Conservation (phyloP, 345 rosid genomes). For the Eucalyptus curtisii region DNA sequence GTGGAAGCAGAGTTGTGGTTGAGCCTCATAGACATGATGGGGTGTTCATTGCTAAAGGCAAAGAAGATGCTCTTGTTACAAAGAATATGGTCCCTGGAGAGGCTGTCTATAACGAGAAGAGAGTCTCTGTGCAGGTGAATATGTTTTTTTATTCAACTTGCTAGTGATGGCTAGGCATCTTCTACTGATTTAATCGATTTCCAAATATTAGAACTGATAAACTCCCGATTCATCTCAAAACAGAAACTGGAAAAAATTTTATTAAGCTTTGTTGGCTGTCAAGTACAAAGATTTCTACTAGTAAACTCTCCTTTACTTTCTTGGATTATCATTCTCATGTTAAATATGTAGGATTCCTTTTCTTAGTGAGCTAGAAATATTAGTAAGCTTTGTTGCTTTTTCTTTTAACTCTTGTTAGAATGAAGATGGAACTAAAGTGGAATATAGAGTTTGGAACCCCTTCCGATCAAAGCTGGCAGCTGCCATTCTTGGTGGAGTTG, state of each 20-base stretch:
- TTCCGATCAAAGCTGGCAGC: slow-evolving; percentile 96
- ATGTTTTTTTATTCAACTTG: neutral
- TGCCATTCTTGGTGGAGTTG: slow-evolving; percentile 97
- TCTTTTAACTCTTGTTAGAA: slow-evolving; percentile 3
- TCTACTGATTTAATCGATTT: neutral
- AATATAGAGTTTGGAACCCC: slow-evolving; percentile 96
- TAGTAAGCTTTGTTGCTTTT: neutral
- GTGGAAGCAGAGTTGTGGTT: slow-evolving; percentile 74
- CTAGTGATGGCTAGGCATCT: neutral
- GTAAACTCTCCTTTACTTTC: neutral
- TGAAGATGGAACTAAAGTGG: slow-evolving; percentile 89
- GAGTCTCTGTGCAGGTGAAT: slow-evolving; percentile 70
- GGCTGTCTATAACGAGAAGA: slow-evolving; percentile 94
- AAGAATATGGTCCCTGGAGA: slow-evolving; percentile 89
- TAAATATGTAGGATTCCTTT: neutral
- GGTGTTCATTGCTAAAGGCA: slow-evolving; percentile 83
- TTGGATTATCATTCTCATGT: neutral
- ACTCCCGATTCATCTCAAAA: neutral
- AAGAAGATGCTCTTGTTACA: slow-evolving; percentile 89
- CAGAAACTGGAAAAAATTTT: neutral
- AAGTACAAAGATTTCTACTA: neutral
- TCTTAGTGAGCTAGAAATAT: neutral
- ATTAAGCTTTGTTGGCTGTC: neutral
- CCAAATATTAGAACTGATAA: neutral
- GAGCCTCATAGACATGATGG: slow-evolving; percentile 91